phyloP scores from a whole-genome alignment of 2,329 filamentous ascomycete species.

The Fusarium sp. region DNA sequence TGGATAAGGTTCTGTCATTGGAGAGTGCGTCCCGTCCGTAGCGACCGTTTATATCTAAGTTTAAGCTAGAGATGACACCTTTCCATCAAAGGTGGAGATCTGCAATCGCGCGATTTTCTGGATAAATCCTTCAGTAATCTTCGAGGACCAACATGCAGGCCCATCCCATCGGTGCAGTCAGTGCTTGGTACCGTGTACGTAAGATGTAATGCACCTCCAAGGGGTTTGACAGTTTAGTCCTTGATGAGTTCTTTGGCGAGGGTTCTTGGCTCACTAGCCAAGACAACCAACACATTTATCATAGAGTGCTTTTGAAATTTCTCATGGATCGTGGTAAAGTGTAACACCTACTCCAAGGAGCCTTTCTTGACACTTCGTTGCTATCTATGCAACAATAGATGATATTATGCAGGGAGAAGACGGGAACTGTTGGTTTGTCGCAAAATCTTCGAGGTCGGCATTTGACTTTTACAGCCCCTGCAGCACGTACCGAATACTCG shows the following conservation, averaged over 20 bases:
- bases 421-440: too few species aligned
- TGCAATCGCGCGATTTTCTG: constrained; percentile 31
- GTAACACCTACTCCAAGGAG: background rate
- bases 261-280: background rate
- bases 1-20: background rate
- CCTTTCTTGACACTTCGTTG: background rate
- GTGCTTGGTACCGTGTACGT: constrained; percentile 2
- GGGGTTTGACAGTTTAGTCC: constrained; percentile 16
- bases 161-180: background rate
- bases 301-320: too few species aligned
- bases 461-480: background rate
- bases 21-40: background rate
- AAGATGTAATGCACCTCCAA: constrained; percentile 18
- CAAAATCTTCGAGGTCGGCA: too few species aligned
- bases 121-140: constrained; percentile 1
- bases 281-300: background rate
- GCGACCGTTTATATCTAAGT: constrained; percentile 8
- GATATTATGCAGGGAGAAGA: too few species aligned
- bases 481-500: background rate
- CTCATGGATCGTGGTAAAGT: too few species aligned
- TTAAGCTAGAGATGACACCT: constrained; percentile 12
- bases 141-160: background rate
- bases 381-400: too few species aligned
- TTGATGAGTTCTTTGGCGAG: background rate
- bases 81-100: constrained; percentile 19